These are phyloP conservation scores for Irineochytrium annulatum DNA, from an alignment of 192 early-diverging fungal genomes.

Conservation along the genomic window DNA sequence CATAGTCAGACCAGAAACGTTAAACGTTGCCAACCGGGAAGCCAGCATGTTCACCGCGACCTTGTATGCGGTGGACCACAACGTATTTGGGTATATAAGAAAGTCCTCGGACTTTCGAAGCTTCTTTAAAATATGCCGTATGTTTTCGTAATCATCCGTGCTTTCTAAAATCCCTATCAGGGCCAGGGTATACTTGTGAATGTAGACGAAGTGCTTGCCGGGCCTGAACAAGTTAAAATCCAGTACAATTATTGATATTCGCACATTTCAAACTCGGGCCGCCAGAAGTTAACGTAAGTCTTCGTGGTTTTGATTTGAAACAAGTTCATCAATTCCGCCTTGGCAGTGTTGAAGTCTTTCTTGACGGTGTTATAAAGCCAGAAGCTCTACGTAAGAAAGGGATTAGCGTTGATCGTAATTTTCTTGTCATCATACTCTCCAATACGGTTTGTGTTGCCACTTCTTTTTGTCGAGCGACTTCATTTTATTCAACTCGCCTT, in stretches of 20 bases:
- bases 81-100: conserved; percentile 49
- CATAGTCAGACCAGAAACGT: too few species aligned
- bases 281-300: conserved; percentile 67
- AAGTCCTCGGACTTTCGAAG: conserved; percentile 47
- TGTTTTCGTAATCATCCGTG: conserved; percentile 51
- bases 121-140: conserved; percentile 53
- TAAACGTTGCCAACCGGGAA: too few species aligned
- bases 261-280: conserved; percentile 71
- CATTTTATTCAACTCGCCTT: conserved; percentile 45
- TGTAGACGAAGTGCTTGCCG: conserved; percentile 73
- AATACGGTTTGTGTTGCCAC: conserved; percentile 70
- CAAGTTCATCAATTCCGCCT: conserved; percentile 51
- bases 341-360: conserved; percentile 54
- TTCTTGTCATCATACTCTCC: conserved; percentile 41
- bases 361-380: conserved; percentile 60
- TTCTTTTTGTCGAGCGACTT: conserved; percentile 58
- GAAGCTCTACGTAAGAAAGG: conserved; percentile 40
- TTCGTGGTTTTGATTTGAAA: conserved; percentile 60
- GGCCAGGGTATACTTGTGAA: conserved; percentile 63
- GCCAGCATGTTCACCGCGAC: too few species aligned
- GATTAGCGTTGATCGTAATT: background rate
- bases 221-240: conserved; percentile 33
- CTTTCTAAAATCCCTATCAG: conserved; percentile 57
- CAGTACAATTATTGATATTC: background rate
- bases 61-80: too few species aligned